Base-by-base conservation (phyloP, 108 stramenopile species). In the Cyclotella cryptica region DNA sequence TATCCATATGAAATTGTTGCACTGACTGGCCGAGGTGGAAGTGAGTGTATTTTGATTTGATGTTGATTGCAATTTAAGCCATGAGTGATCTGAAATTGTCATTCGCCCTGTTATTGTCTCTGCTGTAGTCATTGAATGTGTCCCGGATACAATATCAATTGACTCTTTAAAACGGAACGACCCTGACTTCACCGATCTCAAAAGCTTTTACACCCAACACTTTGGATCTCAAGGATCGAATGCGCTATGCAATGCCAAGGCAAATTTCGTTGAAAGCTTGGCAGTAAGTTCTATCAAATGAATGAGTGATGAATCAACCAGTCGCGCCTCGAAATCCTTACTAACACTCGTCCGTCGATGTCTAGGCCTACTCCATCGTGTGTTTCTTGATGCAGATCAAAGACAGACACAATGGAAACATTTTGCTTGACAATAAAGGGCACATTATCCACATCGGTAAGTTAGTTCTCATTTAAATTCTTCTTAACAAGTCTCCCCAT, bases 381-480 rank as follows among this genome's bases (percentile, higher is more conserved):
- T 97, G 94, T 70, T 98, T 93, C 81, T 65, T 98, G n/a, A 79
- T 99, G 44, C 96, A 97, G 82, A 96, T 99, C 79, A 99, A 99
- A 85, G 98, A 99, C 69, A 79, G 98, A 18, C 97, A 98, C 86
- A 98, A 98, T 74, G 97, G 96, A 15, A 98, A 99, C 66, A 97
- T 99, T 74, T 75, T 99, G 17, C 66, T 99, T 0, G 95, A 96
- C 79, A 95, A 95, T 52, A 90, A 87, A 62, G 99, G 99, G 13
- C 97, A 97, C 62, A 68, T 99, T 46, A 87, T 97, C 59, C 98
- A 99, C 70, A 98, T 99, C 55, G 95, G n/a, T n/a, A n/a, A n/a
- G n/a, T n/a, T n/a, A n/a, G n/a, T n/a, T n/a, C n/a, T n/a, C n/a
- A n/a, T n/a, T n/a, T n/a, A n/a, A n/a, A n/a, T n/a, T n/a, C n/a